Evolutionary conservation across 2,329 filamentous ascomycete genomes (phyloP), one percentile per base, ranked within the genome.

Genomic region (Mycosphaerella sp.): DNA sequence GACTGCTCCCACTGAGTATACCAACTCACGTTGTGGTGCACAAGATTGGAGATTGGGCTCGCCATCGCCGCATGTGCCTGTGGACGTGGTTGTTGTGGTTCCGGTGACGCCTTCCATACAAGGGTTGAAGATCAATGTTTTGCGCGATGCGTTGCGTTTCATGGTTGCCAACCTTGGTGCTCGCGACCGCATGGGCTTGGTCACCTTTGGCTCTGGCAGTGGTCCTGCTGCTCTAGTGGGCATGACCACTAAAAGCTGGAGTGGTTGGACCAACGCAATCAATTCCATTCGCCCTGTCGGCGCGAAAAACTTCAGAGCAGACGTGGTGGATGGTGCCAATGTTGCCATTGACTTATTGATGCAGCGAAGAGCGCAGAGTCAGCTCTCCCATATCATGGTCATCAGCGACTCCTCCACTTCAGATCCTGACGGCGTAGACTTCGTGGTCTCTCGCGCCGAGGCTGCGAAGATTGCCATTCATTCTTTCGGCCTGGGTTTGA

Each of bases 91-190:
- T 0, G 89, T 97, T 0, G 93, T 98, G 17, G 90, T 98, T 30
- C 93, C 93, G 0, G 89, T 98, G 5, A 97, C 93, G 0, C 95
- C 91, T 1, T 97, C 93, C 0, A 98, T 97, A 91, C 93, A 97
- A 70, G 93, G 93, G n/a, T 81, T 98, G 54, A 98, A 98, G 73
- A 96, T 97, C 66, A 95, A 91, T 55, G 77, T 98, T 1, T 81
- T 98, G 12, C 84, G 89, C 37, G 93, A 98, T 69, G 86, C 91
- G 0, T 77, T 98, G 32, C 88, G 87, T 53, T 98, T 97, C 68
- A 84, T 98, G 69, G 88, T 98, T 2, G 80, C 85, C 60, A 91
- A 82, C 42, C 81, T 98, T 0, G 93, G 93, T 28, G 89, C 96
- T 61, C 81, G 89, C 48, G 93, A 98, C 68, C 86, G 93, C 40